phyloP scores from a whole-genome alignment of 164 flowering plant species.

The Echeveria elegans region DNA sequence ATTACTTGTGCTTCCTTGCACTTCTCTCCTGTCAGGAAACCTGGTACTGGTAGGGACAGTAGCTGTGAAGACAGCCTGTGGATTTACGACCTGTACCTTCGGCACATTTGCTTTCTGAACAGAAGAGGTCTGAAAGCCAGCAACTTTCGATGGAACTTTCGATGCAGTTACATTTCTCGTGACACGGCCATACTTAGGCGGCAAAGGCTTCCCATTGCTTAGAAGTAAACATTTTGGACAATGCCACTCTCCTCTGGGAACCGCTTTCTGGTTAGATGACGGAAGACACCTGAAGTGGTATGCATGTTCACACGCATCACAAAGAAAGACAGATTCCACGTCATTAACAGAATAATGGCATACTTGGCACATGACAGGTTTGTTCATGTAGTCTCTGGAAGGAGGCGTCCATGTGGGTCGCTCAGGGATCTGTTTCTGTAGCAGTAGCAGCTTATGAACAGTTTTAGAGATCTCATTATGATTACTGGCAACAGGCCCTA shows the following conservation, averaged over 20 bases:
- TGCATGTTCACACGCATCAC: constrained; percentile 96
- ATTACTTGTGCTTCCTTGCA: constrained; percentile 21
- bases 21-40: constrained; percentile 15
- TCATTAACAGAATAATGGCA: constrained; percentile 55
- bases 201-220: constrained; percentile 79
- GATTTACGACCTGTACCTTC: background rate
- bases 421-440: constrained; percentile 50
- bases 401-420: constrained; percentile 77
- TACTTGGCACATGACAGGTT: constrained; percentile 60
- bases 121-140: constrained; percentile 31
- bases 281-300: constrained; percentile 75
- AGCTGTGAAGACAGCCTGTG: constrained; percentile 15
- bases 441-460: constrained; percentile 63
- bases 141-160: constrained; percentile 29
- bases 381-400: constrained; percentile 84
- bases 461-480: constrained; percentile 64
- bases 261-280: constrained; percentile 43
- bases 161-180: constrained; percentile 40
- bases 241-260: constrained; percentile 85
- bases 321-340: constrained; percentile 63
- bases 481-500: constrained; percentile 26
- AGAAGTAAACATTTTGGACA: constrained; percentile 59
- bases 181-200: constrained; percentile 95
- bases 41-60: constrained; percentile 18
- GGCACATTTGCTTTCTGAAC: constrained; percentile 26